Evolutionary conservation across 2,329 filamentous ascomycete species (phyloP).

Genomic region (Biscogniauxia marginata): DNA sequence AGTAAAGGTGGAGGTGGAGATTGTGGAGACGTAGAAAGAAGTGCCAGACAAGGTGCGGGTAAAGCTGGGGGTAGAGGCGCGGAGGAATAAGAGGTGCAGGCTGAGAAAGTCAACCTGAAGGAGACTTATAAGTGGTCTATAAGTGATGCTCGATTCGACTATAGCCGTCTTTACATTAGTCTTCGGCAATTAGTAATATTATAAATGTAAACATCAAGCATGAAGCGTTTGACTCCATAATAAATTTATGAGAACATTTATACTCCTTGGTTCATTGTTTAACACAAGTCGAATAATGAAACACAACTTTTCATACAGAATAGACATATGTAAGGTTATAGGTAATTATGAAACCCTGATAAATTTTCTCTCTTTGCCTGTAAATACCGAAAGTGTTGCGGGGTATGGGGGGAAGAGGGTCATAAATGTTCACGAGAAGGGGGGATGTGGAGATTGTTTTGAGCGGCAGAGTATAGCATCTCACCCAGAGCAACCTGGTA

Average conservation of each 20-base stretch:
- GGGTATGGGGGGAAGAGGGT: too few species aligned
- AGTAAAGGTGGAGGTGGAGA: neutral
- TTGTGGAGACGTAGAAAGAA: neutral
- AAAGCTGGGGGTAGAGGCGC: neutral
- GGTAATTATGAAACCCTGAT: too few species aligned
- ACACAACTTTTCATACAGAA: too few species aligned
- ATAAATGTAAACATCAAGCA: neutral
- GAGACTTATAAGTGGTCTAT: neutral
- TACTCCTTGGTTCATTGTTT: neutral
- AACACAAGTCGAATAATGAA: too few species aligned
- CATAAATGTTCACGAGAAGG: too few species aligned
- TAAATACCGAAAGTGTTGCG: too few species aligned
- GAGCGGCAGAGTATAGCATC: neutral
- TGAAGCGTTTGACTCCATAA: neutral
- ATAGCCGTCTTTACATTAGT: neutral
- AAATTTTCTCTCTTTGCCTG: too few species aligned
- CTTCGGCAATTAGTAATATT: neutral
- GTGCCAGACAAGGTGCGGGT: neutral
- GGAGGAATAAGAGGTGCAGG: neutral
- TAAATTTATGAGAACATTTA: neutral
- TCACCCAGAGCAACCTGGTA: neutral
- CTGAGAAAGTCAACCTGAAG: neutral
- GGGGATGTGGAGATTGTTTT: neutral
- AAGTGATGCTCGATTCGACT: neutral
- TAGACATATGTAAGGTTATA: too few species aligned